Conservation (phyloP, 352 stramenopile species). For the Phytophthora colocasiae region DNA sequence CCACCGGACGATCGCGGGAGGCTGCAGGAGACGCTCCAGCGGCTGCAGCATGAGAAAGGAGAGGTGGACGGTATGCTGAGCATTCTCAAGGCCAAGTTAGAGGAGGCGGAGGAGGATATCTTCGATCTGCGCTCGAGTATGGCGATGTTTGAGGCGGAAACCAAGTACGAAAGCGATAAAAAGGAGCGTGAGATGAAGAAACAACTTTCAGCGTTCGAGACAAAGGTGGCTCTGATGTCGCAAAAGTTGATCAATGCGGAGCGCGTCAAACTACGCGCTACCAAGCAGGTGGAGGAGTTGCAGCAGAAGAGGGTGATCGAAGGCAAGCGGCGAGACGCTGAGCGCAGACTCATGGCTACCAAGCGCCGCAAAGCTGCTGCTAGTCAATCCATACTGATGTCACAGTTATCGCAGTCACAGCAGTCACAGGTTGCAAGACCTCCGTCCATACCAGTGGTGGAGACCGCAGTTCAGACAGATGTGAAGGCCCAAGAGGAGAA, state of each 20-base stretch:
- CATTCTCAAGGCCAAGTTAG: constrained; percentile 56
- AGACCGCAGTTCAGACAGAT: constrained; percentile 55
- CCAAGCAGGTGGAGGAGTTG: constrained; percentile 65
- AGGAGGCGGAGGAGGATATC: constrained; percentile 63
- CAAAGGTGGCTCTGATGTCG: constrained; percentile 56
- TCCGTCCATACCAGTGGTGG: constrained; percentile 20
- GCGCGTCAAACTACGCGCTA: constrained; percentile 52
- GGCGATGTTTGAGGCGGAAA: constrained; percentile 59
- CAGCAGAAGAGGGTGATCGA: constrained; percentile 66
- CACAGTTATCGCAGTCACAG: constrained; percentile 29
- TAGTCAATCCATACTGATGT: constrained; percentile 51
- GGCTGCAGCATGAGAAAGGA: constrained; percentile 58
- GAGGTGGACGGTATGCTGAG: constrained; percentile 62
- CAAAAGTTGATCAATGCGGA: constrained; percentile 69
- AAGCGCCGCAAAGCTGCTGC: constrained; percentile 65
- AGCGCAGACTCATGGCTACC: constrained; percentile 69
- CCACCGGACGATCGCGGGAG: constrained; percentile 6
- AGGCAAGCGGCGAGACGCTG: constrained; percentile 68
- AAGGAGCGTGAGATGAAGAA: constrained; percentile 52
- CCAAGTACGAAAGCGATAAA: constrained; percentile 47
- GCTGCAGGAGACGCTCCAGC: constrained; percentile 46
- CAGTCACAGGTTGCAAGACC: constrained; percentile 18
- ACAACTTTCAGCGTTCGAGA: constrained; percentile 60
- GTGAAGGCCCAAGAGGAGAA: constrained; percentile 1
- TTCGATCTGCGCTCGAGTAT: constrained; percentile 69